phyloP scores from a whole-genome alignment of 2,329 filamentous ascomycete species.

The Gliomastix tumulicola region DNA sequence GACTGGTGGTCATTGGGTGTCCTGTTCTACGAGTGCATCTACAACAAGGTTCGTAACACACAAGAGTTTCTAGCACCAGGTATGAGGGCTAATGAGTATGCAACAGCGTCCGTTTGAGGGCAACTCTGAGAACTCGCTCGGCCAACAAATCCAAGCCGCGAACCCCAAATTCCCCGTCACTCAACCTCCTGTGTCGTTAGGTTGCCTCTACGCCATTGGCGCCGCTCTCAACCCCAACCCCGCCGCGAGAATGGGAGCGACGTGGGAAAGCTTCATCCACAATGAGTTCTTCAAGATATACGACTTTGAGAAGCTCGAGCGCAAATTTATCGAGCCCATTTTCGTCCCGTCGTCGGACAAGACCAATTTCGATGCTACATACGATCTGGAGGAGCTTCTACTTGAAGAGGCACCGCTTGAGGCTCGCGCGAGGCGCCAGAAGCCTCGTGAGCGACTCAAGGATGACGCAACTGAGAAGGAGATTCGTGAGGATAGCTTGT shows the following conservation, averaged over 20 bases:
- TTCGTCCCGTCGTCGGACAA: constrained; percentile 94
- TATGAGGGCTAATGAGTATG: not conserved
- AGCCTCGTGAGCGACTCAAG: constrained; percentile 84
- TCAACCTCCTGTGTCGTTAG: constrained; percentile 78
- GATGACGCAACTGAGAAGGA: constrained; percentile 94
- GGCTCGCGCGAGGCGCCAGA: constrained; percentile 85
- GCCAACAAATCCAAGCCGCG: constrained; percentile 72
- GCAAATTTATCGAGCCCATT: constrained; percentile 82
- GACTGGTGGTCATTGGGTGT: constrained; percentile 99
- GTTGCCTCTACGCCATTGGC: constrained; percentile 83
- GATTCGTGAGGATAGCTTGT: constrained; percentile 88
- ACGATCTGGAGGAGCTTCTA: constrained; percentile 89
- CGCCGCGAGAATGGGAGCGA: constrained; percentile 73
- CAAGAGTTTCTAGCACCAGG: not conserved
- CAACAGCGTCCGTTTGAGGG: constrained; percentile 84
- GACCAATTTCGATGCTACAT: constrained; percentile 98
- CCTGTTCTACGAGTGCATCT: constrained; percentile 99
- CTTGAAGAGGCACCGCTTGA: constrained; percentile 93
- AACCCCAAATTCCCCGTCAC: constrained; percentile 88
- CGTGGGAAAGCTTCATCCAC: constrained; percentile 78
- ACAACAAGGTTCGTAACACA: constrained; percentile 70
- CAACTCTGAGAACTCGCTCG: constrained; percentile 73
- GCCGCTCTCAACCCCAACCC: constrained; percentile 76
- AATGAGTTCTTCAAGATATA: constrained; percentile 85
- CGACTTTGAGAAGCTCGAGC: constrained; percentile 77